Evolutionary conservation across 805 yeast genomes (phyloP).

Genomic region (Yarrowia keelungensis): DNA sequence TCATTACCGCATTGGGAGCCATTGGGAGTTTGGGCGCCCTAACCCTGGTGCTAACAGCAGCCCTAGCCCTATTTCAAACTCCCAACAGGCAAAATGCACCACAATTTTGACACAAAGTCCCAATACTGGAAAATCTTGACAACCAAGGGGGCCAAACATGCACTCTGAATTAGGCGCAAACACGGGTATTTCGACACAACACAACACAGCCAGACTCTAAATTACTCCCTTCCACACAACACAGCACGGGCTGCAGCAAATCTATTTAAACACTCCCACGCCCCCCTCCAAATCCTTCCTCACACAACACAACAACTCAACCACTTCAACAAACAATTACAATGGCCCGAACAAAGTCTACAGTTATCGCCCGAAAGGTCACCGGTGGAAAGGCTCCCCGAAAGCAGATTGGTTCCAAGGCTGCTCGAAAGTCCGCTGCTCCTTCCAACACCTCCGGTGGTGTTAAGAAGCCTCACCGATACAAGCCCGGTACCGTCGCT

Average conservation of each 20-base stretch:
- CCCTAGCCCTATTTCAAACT: constrained; percentile 37
- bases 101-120: constrained; percentile 20
- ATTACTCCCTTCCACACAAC: constrained; percentile 15
- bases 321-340: constrained; percentile 40
- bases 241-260: constrained; percentile 43
- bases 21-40: not conserved
- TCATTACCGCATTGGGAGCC: constrained; percentile 12
- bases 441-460: constrained; percentile 82
- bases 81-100: constrained; percentile 37
- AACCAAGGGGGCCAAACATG: constrained; percentile 36
- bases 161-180: constrained; percentile 32
- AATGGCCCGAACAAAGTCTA: constrained; percentile 90
- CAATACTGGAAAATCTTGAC: constrained; percentile 32
- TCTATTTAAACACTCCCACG: constrained; percentile 74
- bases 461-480: constrained; percentile 92
- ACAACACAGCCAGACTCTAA: constrained; percentile 28
- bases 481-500: constrained; percentile 95
- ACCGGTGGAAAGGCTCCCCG: constrained; percentile 95
- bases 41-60: not conserved
- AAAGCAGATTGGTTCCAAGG: constrained; percentile 89
- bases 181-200: constrained; percentile 31
- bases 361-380: constrained; percentile 75
- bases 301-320: constrained; percentile 38
- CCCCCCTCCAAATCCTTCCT: constrained; percentile 86
- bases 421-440: constrained; percentile 82